A percentile compares a stretch with the other conserved stretches of the same genome.
Conservation (phyloP, 2,329 filamentous ascomycete genomes). For the Fusarium vanettenii region DNA sequence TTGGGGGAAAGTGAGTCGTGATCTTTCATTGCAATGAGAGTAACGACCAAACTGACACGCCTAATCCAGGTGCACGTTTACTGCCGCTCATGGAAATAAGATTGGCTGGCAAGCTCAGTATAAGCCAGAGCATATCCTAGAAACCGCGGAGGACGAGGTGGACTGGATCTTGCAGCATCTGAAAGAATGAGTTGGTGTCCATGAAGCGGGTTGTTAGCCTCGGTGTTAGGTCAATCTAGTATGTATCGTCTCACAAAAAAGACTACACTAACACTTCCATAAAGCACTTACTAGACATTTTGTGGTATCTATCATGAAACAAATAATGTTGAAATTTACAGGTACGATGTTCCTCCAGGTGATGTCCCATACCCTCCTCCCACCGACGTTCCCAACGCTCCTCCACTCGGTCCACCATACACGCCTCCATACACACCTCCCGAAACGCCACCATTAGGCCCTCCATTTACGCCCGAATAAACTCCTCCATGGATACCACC, state of each 20-base stretch:
- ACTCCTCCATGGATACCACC: constrained; percentile 30
- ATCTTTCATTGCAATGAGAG: rapidly evolving
- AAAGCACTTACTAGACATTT: too few relatives aligned
- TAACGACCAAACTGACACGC: neutral
- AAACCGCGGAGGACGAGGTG: neutral
- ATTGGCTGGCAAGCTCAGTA: neutral
- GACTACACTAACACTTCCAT: neutral
- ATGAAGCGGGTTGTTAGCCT: neutral
- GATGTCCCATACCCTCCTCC: constrained; percentile 24
- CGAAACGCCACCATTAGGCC: constrained; percentile 16
- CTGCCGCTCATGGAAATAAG: neutral
- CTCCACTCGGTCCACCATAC: constrained; percentile 18
- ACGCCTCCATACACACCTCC: constrained; percentile 32
- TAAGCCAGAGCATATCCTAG: neutral
- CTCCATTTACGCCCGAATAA: constrained; percentile 20
- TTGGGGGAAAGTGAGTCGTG: neutral
- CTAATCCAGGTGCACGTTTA: neutral
- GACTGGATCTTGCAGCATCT: neutral
- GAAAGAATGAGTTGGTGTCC: neutral
- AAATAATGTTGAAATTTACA: neutral
- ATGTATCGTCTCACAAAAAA: neutral
- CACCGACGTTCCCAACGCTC: constrained; percentile 9
- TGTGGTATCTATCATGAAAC: neutral
- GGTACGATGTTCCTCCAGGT: constrained; percentile 8
- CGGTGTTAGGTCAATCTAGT: neutral